Base-by-base conservation (phyloP, 129 eudicot genomes). In the Flaveria trinervia region DNA sequence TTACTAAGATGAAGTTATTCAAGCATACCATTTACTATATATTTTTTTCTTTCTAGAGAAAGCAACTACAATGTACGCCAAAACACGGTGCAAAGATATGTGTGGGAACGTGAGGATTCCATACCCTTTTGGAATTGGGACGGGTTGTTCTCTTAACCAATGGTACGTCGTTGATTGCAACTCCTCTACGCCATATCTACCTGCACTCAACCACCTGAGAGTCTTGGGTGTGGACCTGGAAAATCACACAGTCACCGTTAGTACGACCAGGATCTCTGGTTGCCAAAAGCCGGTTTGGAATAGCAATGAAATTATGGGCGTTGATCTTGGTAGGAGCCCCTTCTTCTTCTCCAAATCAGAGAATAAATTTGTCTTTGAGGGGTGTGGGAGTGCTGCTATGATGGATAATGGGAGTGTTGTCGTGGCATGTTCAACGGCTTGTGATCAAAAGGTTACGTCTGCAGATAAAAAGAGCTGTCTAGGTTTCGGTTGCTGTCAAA, bases 401-500 rank as follows among this genome's bases (percentile, higher is more conserved):
- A 57, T 41, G 17, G 23, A 48, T 48, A 14, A 6, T 11, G 56
- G 68, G 28, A 43, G 17, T 68, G 48, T 23, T 23, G 30, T 80
- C 68, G 12, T 74, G 3, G 74, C 70, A 23, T 80, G 83, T 79
- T 39, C 78, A 12, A 28, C 83, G 1, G 3, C 45, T 2, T 80
- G 83, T n/a, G n/a, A n/a, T 75, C 43, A 2, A 2, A 5, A 49
- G 4, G 2, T 23, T 22, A 2, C 30, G 7, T 30, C 3, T 3
- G 54, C 48, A 5, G 14, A 7, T 44, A 22, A 7, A 5, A 36
- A 16, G n/a, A 68, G 9, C 48, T 76, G 81, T 5, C 26, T 2
- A 17, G 85, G 81, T 11, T 52, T 44, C 44, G 57, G 16, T 18
- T 76, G 85, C 16, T 82, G 85, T 3, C 77, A 82, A 61, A 22